phyloP scores from a whole-genome alignment of 106 monocot genomes.

The Dendrobium huoshanense region DNA sequence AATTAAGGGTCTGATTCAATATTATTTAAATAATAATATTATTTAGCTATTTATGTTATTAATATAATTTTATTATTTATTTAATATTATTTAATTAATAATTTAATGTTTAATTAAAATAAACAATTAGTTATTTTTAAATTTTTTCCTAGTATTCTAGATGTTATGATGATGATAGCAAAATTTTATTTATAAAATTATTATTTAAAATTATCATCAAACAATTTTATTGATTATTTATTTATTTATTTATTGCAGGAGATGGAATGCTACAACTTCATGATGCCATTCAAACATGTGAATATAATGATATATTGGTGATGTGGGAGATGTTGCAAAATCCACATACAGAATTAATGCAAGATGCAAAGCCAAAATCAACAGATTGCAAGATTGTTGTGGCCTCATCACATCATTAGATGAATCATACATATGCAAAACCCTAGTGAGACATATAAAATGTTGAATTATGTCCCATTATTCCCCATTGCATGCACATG shows the following conservation, averaged over 20 bases:
- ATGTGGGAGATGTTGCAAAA: conserved; percentile 23
- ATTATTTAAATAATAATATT: too few relatives aligned
- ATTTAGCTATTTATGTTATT: too few relatives aligned
- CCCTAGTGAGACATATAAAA: neutral
- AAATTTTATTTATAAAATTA: too few relatives aligned
- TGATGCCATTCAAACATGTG: conserved; percentile 13
- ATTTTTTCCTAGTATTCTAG: too few relatives aligned
- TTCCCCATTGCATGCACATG: neutral
- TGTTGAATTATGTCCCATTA: neutral
- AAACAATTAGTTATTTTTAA: too few relatives aligned
- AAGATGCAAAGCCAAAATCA: neutral
- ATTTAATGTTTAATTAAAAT: too few relatives aligned
- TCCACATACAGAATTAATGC: neutral
- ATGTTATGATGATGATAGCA: too few relatives aligned
- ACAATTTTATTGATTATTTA: too few relatives aligned
- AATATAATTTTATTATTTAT: too few relatives aligned
- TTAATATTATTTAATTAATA: too few relatives aligned
- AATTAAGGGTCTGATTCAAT: too few relatives aligned
- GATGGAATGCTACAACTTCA: conserved; percentile 16
- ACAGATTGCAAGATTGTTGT: neutral
- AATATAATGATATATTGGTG: conserved; percentile 14
- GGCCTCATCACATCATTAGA: neutral
- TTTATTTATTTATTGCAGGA: neutral
- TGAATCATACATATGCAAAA: neutral
- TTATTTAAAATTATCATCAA: too few relatives aligned